Evolutionary conservation across 768 basidiomycete genomes (phyloP).

Genomic region (Amyloporia xantha): DNA sequence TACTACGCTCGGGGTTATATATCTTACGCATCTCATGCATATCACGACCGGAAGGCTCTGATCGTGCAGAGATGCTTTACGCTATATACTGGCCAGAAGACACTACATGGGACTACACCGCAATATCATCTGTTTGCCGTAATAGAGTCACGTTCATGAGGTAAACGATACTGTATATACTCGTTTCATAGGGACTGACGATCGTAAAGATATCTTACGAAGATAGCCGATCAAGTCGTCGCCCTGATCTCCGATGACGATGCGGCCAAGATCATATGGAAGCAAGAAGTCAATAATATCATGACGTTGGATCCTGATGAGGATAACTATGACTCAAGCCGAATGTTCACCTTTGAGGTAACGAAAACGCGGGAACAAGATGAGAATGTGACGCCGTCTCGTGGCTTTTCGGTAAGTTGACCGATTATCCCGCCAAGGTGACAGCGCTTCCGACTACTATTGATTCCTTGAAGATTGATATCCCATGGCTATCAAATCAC

Average conservation of each 20-base stretch:
- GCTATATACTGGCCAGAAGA: slow-evolving; percentile 60
- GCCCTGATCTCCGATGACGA: slow-evolving; percentile 46
- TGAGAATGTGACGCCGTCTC: slow-evolving; percentile 36
- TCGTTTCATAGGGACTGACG: too few relatives aligned
- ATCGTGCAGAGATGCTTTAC: slow-evolving; percentile 28
- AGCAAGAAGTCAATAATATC: slow-evolving; percentile 23
- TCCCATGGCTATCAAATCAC: too few relatives aligned
- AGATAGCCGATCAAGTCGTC: slow-evolving; percentile 49
- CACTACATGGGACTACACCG: slow-evolving; percentile 49
- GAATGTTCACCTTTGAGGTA: slow-evolving; percentile 49
- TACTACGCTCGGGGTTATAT: slow-evolving; percentile 47
- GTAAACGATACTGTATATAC: slow-evolving; percentile 25
- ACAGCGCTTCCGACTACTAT: too few relatives aligned
- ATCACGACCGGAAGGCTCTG: slow-evolving; percentile 1
- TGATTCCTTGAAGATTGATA: too few relatives aligned
- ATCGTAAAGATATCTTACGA: slow-evolving; percentile 61
- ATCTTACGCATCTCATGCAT: slow-evolving; percentile 27
- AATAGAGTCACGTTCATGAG: slow-evolving; percentile 61
- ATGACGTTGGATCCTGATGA: slow-evolving; percentile 26
- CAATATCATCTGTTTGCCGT: slow-evolving; percentile 35
- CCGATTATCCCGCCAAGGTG: too few relatives aligned
- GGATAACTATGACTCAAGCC: slow-evolving; percentile 37
- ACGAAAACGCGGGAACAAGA: slow-evolving; percentile 49
- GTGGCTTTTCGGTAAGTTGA: slow-evolving; percentile 47
- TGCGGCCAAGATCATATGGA: slow-evolving; percentile 38